These are phyloP conservation scores for Vanrija sp. DNA, from an alignment of 1,284 basidiomycete genomes.

Conservation along the genomic window DNA sequence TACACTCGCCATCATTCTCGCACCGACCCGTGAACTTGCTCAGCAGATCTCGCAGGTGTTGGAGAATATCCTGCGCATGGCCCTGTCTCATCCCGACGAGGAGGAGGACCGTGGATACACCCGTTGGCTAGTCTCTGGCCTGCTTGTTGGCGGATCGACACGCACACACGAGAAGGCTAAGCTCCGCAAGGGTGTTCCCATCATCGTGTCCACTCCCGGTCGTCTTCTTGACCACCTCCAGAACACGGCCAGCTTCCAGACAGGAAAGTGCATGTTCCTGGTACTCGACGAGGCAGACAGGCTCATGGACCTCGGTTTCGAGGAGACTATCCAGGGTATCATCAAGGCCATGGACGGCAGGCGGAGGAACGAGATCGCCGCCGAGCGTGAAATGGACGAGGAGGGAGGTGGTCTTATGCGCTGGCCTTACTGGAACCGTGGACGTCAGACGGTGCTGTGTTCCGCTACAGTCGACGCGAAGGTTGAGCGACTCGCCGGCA, in stretches of 20 bases:
- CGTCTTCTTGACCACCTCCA: slow-evolving; percentile 70
- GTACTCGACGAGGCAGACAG: slow-evolving; percentile 97
- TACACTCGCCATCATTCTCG: slow-evolving; percentile 90
- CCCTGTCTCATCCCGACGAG: slow-evolving; percentile 53
- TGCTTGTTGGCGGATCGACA: slow-evolving; percentile 76
- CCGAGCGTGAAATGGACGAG: slow-evolving; percentile 60
- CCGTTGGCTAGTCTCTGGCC: slow-evolving; percentile 89
- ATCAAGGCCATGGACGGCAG: slow-evolving; percentile 78
- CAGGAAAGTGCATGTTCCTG: slow-evolving; percentile 91
- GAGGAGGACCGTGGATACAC: slow-evolving; percentile 58
- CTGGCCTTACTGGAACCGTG: slow-evolving; percentile 64
- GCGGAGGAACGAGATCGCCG: slow-evolving; percentile 65
- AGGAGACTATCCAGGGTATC: slow-evolving; percentile 70
- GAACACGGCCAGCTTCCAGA: slow-evolving; percentile 82
- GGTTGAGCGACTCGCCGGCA: slow-evolving; percentile 87
- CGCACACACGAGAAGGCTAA: slow-evolving; percentile 69
- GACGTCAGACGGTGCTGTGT: slow-evolving; percentile 82
- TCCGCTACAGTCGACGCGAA: slow-evolving; percentile 95
- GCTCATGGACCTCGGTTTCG: slow-evolving; percentile 67
- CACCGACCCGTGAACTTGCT: slow-evolving; percentile 90
- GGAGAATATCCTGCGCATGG: slow-evolving; percentile 64
- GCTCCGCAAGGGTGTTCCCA: slow-evolving; percentile 67
- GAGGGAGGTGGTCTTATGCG: slow-evolving; percentile 54
- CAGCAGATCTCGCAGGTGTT: slow-evolving; percentile 82
- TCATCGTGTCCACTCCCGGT: slow-evolving; percentile 67